Percentiles rank a stretch among this genome's conserved stretches.
Evolutionary conservation across 306 rosid species (phyloP).

Genomic region (Medicago ruthenica): DNA sequence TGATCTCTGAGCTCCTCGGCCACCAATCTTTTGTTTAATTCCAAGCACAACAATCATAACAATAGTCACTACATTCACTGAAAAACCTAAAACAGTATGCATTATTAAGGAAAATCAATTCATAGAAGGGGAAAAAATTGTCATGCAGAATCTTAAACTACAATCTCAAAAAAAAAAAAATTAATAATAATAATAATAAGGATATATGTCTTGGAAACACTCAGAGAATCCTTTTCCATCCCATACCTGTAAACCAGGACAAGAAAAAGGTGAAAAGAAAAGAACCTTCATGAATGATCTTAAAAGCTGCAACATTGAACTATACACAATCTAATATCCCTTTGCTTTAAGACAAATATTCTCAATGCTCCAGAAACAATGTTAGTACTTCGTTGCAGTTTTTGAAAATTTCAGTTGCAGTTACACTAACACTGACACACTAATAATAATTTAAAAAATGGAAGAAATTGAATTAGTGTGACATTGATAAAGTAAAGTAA

Average conservation of each 20-base stretch:
- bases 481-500: no score
- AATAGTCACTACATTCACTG: constrained; percentile 68
- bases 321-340: no score
- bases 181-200: no score
- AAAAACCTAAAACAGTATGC: constrained; percentile 71
- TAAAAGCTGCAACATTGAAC: not conserved
- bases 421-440: not conserved
- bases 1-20: constrained; percentile 52
- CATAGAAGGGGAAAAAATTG: not conserved
- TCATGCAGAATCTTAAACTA: constrained; percentile 27
- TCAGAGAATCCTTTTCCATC: constrained; percentile 64
- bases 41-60: constrained; percentile 56
- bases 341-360: not conserved
- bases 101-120: constrained; percentile 61
- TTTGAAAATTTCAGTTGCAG: no score
- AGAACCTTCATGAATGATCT: constrained; percentile 21
- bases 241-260: constrained; percentile 75
- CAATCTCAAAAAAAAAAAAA: constrained; percentile 2
- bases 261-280: constrained; percentile 11
- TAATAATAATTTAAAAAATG: not conserved
- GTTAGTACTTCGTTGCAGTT: no score
- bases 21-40: constrained; percentile 47
- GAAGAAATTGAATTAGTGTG: not conserved
- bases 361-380: not conserved
- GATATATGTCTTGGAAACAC: constrained; percentile 86